A percentile compares a stretch with the other conserved stretches of the same genome.
Evolutionary conservation across 495 filamentous ascomycete genomes (phyloP).

Genomic region (Penicillium lividum): DNA sequence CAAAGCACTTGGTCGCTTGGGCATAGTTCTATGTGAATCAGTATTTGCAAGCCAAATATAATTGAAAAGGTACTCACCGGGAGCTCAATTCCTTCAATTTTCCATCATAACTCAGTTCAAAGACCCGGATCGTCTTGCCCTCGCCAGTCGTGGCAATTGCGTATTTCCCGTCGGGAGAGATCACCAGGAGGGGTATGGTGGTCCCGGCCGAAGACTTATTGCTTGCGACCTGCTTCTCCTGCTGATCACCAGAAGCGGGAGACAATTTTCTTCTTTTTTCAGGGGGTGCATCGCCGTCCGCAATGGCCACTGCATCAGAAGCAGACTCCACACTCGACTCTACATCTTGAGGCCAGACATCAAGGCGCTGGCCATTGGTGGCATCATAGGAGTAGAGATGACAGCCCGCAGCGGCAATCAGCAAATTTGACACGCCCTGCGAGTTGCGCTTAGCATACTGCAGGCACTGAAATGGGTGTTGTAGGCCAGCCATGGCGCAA

Average conservation of each 20-base stretch:
- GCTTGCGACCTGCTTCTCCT: conserved; percentile 14
- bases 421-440: conserved; percentile 32
- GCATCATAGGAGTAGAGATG: conserved; percentile 53
- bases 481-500: conserved; percentile 38
- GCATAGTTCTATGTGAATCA: conserved; percentile 65
- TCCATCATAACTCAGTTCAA: conserved; percentile 62
- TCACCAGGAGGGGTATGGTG: conserved; percentile 57
- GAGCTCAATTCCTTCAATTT: conserved; percentile 67
- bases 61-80: conserved; percentile 52
- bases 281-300: conserved; percentile 42
- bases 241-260: neutral
- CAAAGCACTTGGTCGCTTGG: conserved; percentile 81
- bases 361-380: conserved; percentile 42
- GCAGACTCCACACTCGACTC: conserved; percentile 21
- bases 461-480: conserved; percentile 57
- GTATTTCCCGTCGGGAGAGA: conserved; percentile 61
- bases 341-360: conserved; percentile 52
- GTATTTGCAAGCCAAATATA: conserved; percentile 9
- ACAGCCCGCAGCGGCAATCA: conserved; percentile 60
- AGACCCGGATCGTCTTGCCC: conserved; percentile 87
- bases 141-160: conserved; percentile 78
- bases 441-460: conserved; percentile 40
- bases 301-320: conserved; percentile 23
- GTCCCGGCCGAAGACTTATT: conserved; percentile 37
- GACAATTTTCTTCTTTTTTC: conserved; percentile 55